A percentile compares a stretch with the other conserved stretches of the same genome.
Conservation (phyloP, 345 rosid species). For the Barbarea vulgaris region DNA sequence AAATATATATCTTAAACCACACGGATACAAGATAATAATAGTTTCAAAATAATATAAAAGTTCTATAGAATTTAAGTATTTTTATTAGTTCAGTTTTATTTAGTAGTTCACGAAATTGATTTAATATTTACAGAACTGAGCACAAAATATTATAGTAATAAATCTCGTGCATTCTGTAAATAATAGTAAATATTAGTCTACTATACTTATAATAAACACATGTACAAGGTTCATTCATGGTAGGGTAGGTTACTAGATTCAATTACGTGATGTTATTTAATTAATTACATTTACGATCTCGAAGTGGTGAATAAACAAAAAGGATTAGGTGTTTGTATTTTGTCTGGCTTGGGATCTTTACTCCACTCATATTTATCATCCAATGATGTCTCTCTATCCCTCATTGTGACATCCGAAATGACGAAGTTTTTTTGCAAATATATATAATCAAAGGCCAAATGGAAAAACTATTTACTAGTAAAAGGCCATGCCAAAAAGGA, state of each 20-base stretch:
- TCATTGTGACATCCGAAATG: conserved; percentile 37
- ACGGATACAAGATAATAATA: background rate
- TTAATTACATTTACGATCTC: conserved; percentile 22
- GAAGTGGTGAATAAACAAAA: conserved; percentile 32
- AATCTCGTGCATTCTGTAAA: conserved; percentile 3
- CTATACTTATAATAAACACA: conserved; percentile 10
- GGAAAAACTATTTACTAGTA: background rate
- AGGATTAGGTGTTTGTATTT: conserved; percentile 32
- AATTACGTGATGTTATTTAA: conserved; percentile 14
- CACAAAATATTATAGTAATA: background rate
- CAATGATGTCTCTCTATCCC: conserved; percentile 32
- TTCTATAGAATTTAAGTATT: background rate
- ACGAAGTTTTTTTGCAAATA: conserved; percentile 1
- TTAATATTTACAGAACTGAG: background rate
- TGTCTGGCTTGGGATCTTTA: conserved; percentile 39
- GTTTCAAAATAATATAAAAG: background rate
- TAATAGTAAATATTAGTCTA: background rate
- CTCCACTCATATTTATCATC: conserved; percentile 41
- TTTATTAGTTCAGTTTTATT: background rate
- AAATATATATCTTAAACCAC: background rate
- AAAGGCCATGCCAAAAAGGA: conserved; percentile 15
- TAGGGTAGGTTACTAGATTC: conserved; percentile 34
- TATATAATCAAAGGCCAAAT: conserved; percentile 13
- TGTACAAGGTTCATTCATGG: conserved; percentile 26
- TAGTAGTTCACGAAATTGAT: background rate